Evolutionary conservation across 805 yeast genomes (phyloP).

Genomic region (Cyberlindnera veronae): DNA sequence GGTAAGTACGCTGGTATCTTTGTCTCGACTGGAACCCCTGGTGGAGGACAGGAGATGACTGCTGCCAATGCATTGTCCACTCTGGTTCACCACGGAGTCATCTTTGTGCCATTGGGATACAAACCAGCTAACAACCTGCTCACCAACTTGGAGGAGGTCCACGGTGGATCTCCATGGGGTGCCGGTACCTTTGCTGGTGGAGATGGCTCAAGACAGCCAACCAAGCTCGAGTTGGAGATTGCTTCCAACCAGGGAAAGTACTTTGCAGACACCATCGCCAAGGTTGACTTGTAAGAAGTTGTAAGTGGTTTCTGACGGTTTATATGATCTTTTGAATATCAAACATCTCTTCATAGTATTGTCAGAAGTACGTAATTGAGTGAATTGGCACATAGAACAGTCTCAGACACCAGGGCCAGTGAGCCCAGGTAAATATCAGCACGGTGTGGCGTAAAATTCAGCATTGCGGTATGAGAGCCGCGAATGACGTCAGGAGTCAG

Average conservation of each 20-base stretch:
- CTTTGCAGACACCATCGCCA: slow-evolving; percentile 48
- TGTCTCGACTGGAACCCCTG: slow-evolving; percentile 66
- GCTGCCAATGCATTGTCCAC: slow-evolving; percentile 53
- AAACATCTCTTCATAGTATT: too few species aligned
- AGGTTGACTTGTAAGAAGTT: too few species aligned
- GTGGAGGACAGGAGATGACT: slow-evolving; percentile 82
- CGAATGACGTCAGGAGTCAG: too few species aligned
- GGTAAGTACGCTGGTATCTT: slow-evolving; percentile 77
- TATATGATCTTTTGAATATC: too few species aligned
- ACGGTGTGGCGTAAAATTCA: too few species aligned
- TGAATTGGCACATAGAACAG: too few species aligned
- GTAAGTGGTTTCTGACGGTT: too few species aligned
- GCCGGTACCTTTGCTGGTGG: slow-evolving; percentile 75
- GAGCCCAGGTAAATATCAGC: too few species aligned
- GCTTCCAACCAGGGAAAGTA: slow-evolving; percentile 66
- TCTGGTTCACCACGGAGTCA: slow-evolving; percentile 72
- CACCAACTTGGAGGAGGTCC: slow-evolving; percentile 59
- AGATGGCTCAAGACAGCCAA: slow-evolving; percentile 71
- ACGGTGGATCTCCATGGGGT: slow-evolving; percentile 87
- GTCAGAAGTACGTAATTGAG: too few species aligned
- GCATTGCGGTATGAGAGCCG: too few species aligned
- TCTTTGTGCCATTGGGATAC: slow-evolving; percentile 76
- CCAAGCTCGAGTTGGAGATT: slow-evolving; percentile 58
- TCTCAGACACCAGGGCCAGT: too few species aligned
- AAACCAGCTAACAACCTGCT: slow-evolving; percentile 51